A percentile compares a stretch with the other conserved stretches of the same genome.
phyloP scores from a whole-genome alignment of 495 filamentous ascomycete species.

The Staphylotrichum longicolle region DNA sequence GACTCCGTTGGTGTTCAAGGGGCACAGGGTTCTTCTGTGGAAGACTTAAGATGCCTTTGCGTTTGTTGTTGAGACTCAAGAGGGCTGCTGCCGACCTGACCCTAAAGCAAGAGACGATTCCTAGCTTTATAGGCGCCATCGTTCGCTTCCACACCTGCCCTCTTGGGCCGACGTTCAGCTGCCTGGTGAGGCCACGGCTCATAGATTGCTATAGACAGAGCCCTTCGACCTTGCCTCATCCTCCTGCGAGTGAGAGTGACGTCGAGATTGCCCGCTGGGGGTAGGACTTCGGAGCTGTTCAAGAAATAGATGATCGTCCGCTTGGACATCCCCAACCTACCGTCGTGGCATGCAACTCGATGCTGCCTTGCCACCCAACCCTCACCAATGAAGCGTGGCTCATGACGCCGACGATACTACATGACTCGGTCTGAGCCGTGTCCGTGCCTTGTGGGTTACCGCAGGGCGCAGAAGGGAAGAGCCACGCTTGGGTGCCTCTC shows the following conservation, averaged over 20 bases:
- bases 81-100: not conserved
- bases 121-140: conserved; percentile 22
- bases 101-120: conserved; percentile 5
- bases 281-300: conserved; percentile 2
- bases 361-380: conserved; percentile 18
- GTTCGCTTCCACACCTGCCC: not conserved
- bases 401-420: conserved; percentile 33
- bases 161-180: conserved; percentile 14
- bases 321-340: conserved; percentile 27
- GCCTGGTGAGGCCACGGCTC: conserved; percentile 15
- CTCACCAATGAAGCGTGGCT: conserved; percentile 28
- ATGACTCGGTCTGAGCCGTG: conserved; percentile 34
- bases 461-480: conserved; percentile 19
- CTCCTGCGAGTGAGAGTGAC: not conserved
- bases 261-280: conserved; percentile 2
- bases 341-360: conserved; percentile 14
- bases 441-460: conserved; percentile 26
- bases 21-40: not conserved
- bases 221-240: conserved; percentile 5
- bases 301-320: conserved; percentile 26
- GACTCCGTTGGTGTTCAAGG: not conserved
- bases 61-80: not conserved
- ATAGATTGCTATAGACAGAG: conserved; percentile 22
- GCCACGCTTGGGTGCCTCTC: conserved; percentile 4
- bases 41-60: not conserved